Percentiles rank a stretch among this genome's conserved stretches.
These are phyloP conservation scores for Rutidosis leptorrhynchoides DNA, from an alignment of 129 eudicot genomes.

Conservation along the genomic window DNA sequence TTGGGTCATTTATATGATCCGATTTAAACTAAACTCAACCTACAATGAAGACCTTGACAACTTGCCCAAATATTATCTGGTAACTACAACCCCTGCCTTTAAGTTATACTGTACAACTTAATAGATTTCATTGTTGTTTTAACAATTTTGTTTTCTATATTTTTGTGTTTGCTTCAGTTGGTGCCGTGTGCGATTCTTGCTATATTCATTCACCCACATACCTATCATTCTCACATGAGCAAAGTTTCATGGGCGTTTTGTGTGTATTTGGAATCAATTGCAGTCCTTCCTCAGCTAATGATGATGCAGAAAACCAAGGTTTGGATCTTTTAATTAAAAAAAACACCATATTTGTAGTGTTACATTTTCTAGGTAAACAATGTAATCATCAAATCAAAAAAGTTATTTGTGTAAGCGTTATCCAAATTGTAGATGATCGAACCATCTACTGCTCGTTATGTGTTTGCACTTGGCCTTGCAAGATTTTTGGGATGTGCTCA, in stretches of 20 bases:
- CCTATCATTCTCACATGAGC: slow-evolving; percentile 33
- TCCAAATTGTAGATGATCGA: slow-evolving; percentile 61
- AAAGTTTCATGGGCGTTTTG: slow-evolving; percentile 75
- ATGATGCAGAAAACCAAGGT: slow-evolving; percentile 92
- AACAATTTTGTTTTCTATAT: not conserved
- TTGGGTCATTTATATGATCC: slow-evolving; percentile 92
- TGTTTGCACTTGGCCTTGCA: slow-evolving; percentile 87
- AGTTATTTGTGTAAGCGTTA: not conserved
- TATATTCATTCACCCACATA: slow-evolving; percentile 53
- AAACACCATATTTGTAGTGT: not conserved
- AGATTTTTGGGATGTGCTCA: slow-evolving; percentile 88
- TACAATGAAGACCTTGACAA: slow-evolving; percentile 63
- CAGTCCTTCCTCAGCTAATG: slow-evolving; percentile 85
- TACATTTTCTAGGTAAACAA: not conserved
- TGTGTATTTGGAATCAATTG: slow-evolving; percentile 71
- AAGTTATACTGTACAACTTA: no score
- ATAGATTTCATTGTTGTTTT: not conserved
- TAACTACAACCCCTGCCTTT: slow-evolving; percentile 19
- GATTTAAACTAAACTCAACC: slow-evolving; percentile 57
- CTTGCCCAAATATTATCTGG: slow-evolving; percentile 69
- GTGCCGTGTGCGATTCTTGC: slow-evolving; percentile 67
- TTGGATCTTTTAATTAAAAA: not conserved
- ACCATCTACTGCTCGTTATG: slow-evolving; percentile 87
- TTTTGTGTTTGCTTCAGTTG: slow-evolving; percentile 33
- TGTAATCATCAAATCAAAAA: no score